Conservation (phyloP, 768 basidiomycete genomes). For the Pulveroboletus sp. region DNA sequence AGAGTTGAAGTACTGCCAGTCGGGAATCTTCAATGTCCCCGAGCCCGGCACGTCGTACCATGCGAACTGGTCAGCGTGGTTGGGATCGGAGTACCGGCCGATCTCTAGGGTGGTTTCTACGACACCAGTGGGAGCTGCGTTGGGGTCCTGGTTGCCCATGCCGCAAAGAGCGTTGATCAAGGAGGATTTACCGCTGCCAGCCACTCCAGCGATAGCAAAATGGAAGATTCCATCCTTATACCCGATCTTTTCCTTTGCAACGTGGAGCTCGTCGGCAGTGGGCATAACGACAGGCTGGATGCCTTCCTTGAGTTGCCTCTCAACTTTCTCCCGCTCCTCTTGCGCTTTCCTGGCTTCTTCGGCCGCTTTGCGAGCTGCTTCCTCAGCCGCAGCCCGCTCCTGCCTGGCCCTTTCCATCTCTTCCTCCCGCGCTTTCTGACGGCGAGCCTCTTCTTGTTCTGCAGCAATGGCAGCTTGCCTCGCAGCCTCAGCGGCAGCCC, state of each 20-base stretch:
- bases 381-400: constrained; percentile 22
- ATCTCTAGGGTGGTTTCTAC: constrained; percentile 33
- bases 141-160: constrained; percentile 20
- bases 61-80: constrained; percentile 20
- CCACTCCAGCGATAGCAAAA: constrained; percentile 29
- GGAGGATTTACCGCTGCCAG: constrained; percentile 32
- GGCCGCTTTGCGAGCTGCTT: constrained; percentile 19
- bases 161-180: constrained; percentile 34
- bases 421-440: constrained; percentile 20
- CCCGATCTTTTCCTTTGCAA: constrained; percentile 21
- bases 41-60: constrained; percentile 42
- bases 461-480: constrained; percentile 23
- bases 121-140: constrained; percentile 32
- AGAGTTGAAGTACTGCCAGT: constrained; percentile 39
- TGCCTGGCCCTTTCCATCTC: constrained; percentile 14
- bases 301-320: constrained; percentile 24
- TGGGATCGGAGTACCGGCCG: constrained; percentile 29
- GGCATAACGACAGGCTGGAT: constrained; percentile 31
- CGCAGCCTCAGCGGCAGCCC: constrained; percentile 23
- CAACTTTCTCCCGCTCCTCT: constrained; percentile 19
- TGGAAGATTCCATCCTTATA: constrained; percentile 31
- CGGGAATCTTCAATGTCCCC: constrained; percentile 33
- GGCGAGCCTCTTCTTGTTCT: constrained; percentile 22
- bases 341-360: constrained; percentile 23
- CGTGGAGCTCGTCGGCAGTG: constrained; percentile 24